Conservation (phyloP, 495 filamentous ascomycete genomes). For the Neurospora intermedia region DNA sequence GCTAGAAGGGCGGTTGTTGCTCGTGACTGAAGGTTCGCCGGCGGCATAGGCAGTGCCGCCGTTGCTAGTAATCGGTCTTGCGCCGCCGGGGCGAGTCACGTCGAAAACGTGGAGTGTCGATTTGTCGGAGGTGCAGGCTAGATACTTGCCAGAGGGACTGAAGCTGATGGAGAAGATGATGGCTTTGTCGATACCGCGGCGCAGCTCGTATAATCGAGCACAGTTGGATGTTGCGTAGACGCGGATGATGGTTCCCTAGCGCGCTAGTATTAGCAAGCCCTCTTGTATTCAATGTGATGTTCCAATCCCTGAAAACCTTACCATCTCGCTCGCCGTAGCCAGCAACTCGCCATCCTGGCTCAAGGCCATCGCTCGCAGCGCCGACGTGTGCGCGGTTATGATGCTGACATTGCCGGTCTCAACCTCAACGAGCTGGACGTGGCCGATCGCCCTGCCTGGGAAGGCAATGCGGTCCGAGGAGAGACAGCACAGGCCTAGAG, state of each 20-base stretch:
- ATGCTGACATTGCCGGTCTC: constrained; percentile 80
- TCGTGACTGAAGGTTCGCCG: background rate
- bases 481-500: constrained; percentile 68
- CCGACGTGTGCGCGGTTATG: constrained; percentile 78
- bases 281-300: background rate
- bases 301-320: constrained; percentile 23
- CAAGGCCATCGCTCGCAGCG: constrained; percentile 67
- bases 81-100: constrained; percentile 45
- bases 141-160: constrained; percentile 61
- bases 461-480: constrained; percentile 64
- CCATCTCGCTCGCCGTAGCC: constrained; percentile 83
- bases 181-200: constrained; percentile 81
- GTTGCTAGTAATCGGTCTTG: background rate
- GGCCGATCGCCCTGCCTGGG: constrained; percentile 73
- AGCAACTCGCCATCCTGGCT: constrained; percentile 72
- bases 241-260: constrained; percentile 75
- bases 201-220: constrained; percentile 68
- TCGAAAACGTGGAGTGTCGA: constrained; percentile 92
- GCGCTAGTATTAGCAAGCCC: background rate
- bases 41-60: constrained; percentile 38
- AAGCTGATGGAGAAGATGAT: constrained; percentile 80
- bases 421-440: constrained; percentile 85
- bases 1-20: background rate
- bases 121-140: constrained; percentile 96
- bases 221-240: constrained; percentile 70